Evolutionary conservation across 164 flowering plant genomes (phyloP).

Genomic region (Chimonanthus praecox): DNA sequence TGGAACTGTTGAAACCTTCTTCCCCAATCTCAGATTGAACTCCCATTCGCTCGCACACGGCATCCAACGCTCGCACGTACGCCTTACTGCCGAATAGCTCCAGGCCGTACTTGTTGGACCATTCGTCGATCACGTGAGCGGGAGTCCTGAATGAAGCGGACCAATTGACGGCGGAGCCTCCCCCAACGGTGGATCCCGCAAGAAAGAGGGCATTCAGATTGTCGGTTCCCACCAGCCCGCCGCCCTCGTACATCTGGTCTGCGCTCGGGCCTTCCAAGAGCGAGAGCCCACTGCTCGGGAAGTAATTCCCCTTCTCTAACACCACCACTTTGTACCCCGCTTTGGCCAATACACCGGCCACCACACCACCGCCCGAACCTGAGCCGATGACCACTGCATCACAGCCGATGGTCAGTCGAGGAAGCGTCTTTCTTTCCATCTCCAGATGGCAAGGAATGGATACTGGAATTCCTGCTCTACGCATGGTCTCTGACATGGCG

Average conservation of each 20-base stretch:
- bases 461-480: slow-evolving; percentile 36
- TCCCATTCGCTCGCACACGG: slow-evolving; percentile 59
- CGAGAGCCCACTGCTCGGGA: slow-evolving; percentile 47
- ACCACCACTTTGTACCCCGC: slow-evolving; percentile 82
- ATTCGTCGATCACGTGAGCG: slow-evolving; percentile 46
- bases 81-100: slow-evolving; percentile 50
- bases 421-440: background rate
- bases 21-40: slow-evolving; percentile 43
- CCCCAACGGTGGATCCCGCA: slow-evolving; percentile 85
- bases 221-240: slow-evolving; percentile 41
- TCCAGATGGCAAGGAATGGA: slow-evolving; percentile 4
- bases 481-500: slow-evolving; percentile 19
- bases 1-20: slow-evolving; percentile 57
- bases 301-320: slow-evolving; percentile 68
- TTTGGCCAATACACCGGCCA: slow-evolving; percentile 65
- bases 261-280: slow-evolving; percentile 63
- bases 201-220: slow-evolving; percentile 41
- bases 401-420: slow-evolving; percentile 36
- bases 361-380: slow-evolving; percentile 79
- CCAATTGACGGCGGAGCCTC: slow-evolving; percentile 87
- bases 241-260: slow-evolving; percentile 57
- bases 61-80: slow-evolving; percentile 61
- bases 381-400: slow-evolving; percentile 87
- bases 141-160: slow-evolving; percentile 74
- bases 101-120: slow-evolving; percentile 39